phyloP scores from a whole-genome alignment of 371 early-diverging fungal genomes.

The Antonospora locustae region DNA sequence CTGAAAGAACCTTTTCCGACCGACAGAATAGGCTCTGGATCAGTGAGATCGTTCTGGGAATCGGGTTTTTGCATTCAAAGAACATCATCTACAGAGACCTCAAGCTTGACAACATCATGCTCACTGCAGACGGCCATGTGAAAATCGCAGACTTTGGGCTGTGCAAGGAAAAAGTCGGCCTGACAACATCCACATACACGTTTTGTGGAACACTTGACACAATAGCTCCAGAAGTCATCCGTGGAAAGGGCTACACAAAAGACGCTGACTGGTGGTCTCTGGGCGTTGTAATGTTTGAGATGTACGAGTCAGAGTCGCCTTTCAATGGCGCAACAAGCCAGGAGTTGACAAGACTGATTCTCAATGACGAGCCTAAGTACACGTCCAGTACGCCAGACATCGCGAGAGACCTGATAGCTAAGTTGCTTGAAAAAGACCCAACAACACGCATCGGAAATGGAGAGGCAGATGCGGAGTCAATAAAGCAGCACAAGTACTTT shows the following conservation, averaged over 20 bases:
- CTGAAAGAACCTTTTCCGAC: conserved; percentile 78
- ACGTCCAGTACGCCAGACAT: background rate
- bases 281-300: conserved; percentile 89
- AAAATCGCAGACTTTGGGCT: conserved; percentile 89
- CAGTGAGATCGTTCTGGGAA: conserved; percentile 79
- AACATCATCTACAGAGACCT: conserved; percentile 94
- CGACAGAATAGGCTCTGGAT: conserved; percentile 90
- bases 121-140: conserved; percentile 69
- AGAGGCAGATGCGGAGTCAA: conserved; percentile 62
- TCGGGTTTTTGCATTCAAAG: conserved; percentile 78
- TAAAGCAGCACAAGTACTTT: conserved; percentile 83
- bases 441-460: conserved; percentile 68
- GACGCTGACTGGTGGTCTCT: conserved; percentile 93
- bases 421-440: conserved; percentile 57
- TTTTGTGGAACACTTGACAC: conserved; percentile 89
- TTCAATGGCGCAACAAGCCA: conserved; percentile 52
- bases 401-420: conserved; percentile 17
- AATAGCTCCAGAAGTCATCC: conserved; percentile 79
- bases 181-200: conserved; percentile 70
- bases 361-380: conserved; percentile 15
- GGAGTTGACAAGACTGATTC: conserved; percentile 18
- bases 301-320: conserved; percentile 72
- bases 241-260: conserved; percentile 78
- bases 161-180: conserved; percentile 72
- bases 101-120: conserved; percentile 77